A percentile compares a stretch with the other conserved stretches of the same genome.
These are phyloP conservation scores for Pseudocercospora vitis DNA, from an alignment of 2,329 filamentous ascomycete species.

Conservation along the genomic window DNA sequence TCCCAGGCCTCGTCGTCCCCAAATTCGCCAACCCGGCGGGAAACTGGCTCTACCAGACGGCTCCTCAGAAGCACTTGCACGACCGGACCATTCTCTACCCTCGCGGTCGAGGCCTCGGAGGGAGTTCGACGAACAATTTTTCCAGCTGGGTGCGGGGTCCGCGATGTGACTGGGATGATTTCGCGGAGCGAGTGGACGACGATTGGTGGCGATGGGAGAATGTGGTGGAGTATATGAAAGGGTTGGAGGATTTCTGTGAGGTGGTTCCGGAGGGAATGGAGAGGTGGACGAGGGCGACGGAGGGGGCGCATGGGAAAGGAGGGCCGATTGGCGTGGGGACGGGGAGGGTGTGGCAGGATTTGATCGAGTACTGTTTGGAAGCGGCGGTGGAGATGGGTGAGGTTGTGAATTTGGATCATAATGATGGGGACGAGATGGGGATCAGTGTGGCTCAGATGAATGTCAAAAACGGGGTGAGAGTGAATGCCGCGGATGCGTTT, in stretches of 20 bases:
- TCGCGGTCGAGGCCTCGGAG: slow-evolving; percentile 30
- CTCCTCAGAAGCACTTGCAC: slow-evolving; percentile 9
- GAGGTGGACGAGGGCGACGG: slow-evolving; percentile 18
- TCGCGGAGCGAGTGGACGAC: slow-evolving; percentile 1
- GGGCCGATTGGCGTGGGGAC: slow-evolving; percentile 13
- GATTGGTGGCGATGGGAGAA: slow-evolving; percentile 10
- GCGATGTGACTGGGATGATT: slow-evolving; percentile 8
- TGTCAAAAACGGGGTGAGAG: slow-evolving; percentile 12
- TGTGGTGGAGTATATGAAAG: slow-evolving; percentile 11
- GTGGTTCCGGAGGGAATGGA: slow-evolving; percentile 23
- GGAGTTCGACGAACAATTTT: slow-evolving; percentile 44
- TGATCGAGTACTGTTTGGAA: slow-evolving; percentile 16
- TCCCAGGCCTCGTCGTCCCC: slow-evolving; percentile 11
- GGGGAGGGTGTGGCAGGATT: slow-evolving; percentile 13
- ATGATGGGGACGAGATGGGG: slow-evolving; percentile 10
- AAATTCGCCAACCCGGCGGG: slow-evolving; percentile 8
- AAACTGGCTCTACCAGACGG: slow-evolving; percentile 13
- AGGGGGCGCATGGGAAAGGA: slow-evolving; percentile 18
- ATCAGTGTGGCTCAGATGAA: slow-evolving; percentile 16
- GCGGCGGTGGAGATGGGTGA: slow-evolving; percentile 3
- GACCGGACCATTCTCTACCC: slow-evolving; percentile 9
- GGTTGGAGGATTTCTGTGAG: slow-evolving; percentile 12
- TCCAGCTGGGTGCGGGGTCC: slow-evolving; percentile 33
- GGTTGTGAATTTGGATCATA: slow-evolving; percentile 13
- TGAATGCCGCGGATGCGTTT: slow-evolving; percentile 12